phyloP scores from a whole-genome alignment of 2,329 filamentous ascomycete genomes.

The Botrytis medusae region DNA sequence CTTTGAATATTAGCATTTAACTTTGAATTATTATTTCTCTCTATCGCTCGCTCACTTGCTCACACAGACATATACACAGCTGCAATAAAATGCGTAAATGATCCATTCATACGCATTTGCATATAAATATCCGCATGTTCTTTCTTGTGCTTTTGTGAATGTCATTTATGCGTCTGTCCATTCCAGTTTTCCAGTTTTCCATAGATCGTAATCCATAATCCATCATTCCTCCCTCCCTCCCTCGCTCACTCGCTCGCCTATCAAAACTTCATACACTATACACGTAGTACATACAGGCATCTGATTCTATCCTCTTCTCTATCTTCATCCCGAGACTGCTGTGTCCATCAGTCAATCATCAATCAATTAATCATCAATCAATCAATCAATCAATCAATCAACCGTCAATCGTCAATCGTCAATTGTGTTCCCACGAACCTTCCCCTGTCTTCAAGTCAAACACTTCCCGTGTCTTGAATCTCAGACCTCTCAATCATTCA shows the following conservation, averaged over 20 bases:
- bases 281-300: background rate
- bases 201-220: background rate
- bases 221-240: background rate
- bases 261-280: slow-evolving; percentile 7
- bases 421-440: background rate
- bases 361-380: background rate
- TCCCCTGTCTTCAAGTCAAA: background rate
- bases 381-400: background rate
- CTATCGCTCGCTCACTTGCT: background rate
- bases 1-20: background rate
- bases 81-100: too few relatives aligned
- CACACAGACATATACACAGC: background rate
- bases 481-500: background rate
- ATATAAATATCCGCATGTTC: background rate
- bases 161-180: background rate
- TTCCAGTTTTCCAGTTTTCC: background rate
- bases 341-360: background rate
- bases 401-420: background rate
- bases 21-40: background rate
- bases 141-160: background rate
- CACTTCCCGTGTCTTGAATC: background rate
- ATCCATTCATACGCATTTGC: background rate
- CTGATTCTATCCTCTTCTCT: background rate
- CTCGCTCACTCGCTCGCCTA: background rate
- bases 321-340: background rate